Evolutionary conservation across 495 filamentous ascomycete genomes (phyloP).

Genomic region (Immersiella caudata): DNA sequence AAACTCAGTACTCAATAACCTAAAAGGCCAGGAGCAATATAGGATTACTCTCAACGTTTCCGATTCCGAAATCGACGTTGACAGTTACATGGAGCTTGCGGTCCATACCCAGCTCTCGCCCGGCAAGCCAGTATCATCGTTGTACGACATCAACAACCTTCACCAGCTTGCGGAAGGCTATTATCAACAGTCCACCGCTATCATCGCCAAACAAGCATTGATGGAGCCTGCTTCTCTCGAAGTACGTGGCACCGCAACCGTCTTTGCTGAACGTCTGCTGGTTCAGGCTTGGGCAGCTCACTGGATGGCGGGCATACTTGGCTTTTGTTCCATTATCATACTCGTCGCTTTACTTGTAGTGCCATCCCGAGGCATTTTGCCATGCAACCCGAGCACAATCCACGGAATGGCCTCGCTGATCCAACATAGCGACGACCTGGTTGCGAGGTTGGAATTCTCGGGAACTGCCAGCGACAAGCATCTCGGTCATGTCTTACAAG

Average conservation of each 20-base stretch:
- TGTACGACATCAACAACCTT: not conserved
- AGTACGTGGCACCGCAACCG: not conserved
- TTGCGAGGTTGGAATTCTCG: not conserved
- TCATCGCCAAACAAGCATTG: conserved; percentile 13
- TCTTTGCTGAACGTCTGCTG: conserved; percentile 11
- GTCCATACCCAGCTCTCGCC: not conserved
- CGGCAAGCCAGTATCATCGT: not conserved
- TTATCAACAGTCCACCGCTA: conserved; percentile 10
- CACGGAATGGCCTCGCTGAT: conserved; percentile 11
- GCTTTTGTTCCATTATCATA: conserved; percentile 4
- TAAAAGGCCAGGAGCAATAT: not conserved
- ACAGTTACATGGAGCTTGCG: not conserved
- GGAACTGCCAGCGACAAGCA: conserved; percentile 14
- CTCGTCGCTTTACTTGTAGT: conserved; percentile 4
- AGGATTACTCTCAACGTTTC: not conserved
- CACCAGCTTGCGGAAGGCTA: not conserved
- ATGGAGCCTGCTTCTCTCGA: conserved; percentile 3
- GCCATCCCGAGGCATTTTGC: conserved; percentile 9
- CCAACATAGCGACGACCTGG: conserved; percentile 12
- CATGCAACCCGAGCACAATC: conserved; percentile 6
- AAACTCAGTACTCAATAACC: not conserved
- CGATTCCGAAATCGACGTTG: not conserved
- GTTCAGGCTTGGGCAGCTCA: conserved; percentile 22
- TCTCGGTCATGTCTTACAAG: not conserved
- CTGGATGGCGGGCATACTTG: conserved; percentile 16